These are phyloP conservation scores for Backusella parvicylindrica DNA, from an alignment of 192 early-diverging fungal genomes.

Conservation along the genomic window DNA sequence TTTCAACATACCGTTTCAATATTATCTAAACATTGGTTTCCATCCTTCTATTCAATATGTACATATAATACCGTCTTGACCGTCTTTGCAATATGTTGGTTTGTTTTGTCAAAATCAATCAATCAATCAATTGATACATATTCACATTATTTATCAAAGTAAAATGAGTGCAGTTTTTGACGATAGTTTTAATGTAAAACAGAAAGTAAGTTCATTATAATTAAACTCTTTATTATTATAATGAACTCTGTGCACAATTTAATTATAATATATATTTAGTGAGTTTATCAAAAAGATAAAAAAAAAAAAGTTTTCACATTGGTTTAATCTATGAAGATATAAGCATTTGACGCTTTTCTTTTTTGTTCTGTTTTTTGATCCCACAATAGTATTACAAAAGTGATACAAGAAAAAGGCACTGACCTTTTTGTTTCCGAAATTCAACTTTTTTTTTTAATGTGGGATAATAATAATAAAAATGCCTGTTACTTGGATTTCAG, in stretches of 20 bases:
- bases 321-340: background rate
- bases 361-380: too few relatives aligned
- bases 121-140: background rate
- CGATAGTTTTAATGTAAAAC: too few relatives aligned
- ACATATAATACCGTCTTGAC: background rate
- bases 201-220: background rate
- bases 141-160: background rate
- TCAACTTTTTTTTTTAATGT: background rate
- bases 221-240: background rate
- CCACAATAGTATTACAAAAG: background rate
- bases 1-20: background rate
- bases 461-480: background rate
- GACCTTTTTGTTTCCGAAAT: background rate
- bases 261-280: background rate
- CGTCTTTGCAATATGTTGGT: background rate
- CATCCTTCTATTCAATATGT: background rate
- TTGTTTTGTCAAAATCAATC: background rate
- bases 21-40: background rate
- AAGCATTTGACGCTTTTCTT: background rate
- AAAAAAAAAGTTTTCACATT: background rate
- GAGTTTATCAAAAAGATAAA: background rate
- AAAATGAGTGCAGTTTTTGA: background rate
- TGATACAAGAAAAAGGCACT: background rate
- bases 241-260: background rate
- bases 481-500: background rate